A percentile compares a stretch with the other conserved stretches of the same genome.
phyloP scores from a whole-genome alignment of 768 basidiomycete genomes.

The Phaeotremella fagi region DNA sequence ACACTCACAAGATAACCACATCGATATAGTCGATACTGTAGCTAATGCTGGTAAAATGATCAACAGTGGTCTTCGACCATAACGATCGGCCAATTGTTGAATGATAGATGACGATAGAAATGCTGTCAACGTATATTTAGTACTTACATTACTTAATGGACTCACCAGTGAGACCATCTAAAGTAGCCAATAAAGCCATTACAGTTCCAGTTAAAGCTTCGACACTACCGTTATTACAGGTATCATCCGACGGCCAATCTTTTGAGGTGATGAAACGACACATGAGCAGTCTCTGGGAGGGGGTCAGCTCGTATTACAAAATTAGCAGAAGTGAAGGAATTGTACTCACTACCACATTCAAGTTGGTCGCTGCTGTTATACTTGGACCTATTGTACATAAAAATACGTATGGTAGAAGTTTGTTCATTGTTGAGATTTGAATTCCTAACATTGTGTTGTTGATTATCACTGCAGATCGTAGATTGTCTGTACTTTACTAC shows the following conservation, averaged over 20 bases:
- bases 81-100: constrained; percentile 33
- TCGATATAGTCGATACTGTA: constrained; percentile 30
- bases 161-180: constrained; percentile 39
- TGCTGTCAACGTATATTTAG: constrained; percentile 9
- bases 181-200: constrained; percentile 34
- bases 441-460: too few relatives aligned
- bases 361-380: constrained; percentile 37
- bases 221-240: constrained; percentile 26
- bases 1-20: constrained; percentile 33
- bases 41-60: constrained; percentile 29
- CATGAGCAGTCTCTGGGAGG: constrained; percentile 30
- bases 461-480: too few relatives aligned
- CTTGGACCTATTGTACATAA: constrained; percentile 39
- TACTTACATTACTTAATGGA: not conserved
- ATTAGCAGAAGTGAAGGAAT: too few relatives aligned
- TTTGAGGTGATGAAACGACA: constrained; percentile 14
- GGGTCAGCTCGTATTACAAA: not conserved
- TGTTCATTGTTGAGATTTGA: constrained; percentile 14
- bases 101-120: constrained; percentile 36
- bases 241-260: constrained; percentile 21
- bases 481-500: too few relatives aligned
- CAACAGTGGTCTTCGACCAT: constrained; percentile 33
- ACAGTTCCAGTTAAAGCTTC: constrained; percentile 29
- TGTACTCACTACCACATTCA: constrained; percentile 39
- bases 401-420: constrained; percentile 34